A percentile compares a stretch with the other conserved stretches of the same genome.
Evolutionary conservation across 1,284 basidiomycete species (phyloP).

Genomic region (Ustilago xerochloae): DNA sequence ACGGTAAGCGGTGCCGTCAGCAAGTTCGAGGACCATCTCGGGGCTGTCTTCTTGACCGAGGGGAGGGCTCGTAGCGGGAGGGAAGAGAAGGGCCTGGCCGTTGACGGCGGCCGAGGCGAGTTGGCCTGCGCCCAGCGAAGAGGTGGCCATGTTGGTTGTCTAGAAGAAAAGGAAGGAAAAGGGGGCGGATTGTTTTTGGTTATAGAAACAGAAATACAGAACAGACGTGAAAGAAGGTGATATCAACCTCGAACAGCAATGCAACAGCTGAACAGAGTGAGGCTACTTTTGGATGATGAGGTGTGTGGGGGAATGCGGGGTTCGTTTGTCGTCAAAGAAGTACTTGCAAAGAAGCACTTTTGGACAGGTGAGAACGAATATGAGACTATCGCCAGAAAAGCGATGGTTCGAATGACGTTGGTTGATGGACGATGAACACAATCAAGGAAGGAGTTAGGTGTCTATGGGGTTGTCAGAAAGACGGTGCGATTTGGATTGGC

Average conservation of each 20-base stretch:
- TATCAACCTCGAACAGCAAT: slow-evolving; percentile 38
- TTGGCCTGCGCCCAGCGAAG: slow-evolving; percentile 53
- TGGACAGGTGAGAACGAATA: background rate
- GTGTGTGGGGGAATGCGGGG: background rate
- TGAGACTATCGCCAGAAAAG: background rate
- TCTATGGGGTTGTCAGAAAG: slow-evolving; percentile 27
- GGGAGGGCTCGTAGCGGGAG: slow-evolving; percentile 49
- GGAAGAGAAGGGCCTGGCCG: slow-evolving; percentile 35
- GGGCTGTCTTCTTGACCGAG: slow-evolving; percentile 45
- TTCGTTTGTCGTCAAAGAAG: slow-evolving; percentile 19
- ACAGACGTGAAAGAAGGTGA: slow-evolving; percentile 24
- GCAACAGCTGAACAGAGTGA: slow-evolving; percentile 28
- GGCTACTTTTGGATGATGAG: slow-evolving; percentile 31
- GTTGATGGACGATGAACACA: slow-evolving; percentile 44
- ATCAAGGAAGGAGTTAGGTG: slow-evolving; percentile 38
- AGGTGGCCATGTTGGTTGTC: slow-evolving; percentile 45
- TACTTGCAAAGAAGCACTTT: slow-evolving; percentile 2
- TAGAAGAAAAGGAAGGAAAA: slow-evolving; percentile 3
- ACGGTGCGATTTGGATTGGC: slow-evolving; percentile 46
- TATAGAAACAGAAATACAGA: background rate
- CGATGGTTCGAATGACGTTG: slow-evolving; percentile 15
- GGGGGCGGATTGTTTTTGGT: too few relatives aligned
- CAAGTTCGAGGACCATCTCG: slow-evolving; percentile 83
- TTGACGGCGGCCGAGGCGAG: slow-evolving; percentile 36
- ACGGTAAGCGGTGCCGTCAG: slow-evolving; percentile 86